Conservation (phyloP, 495 filamentous ascomycete genomes). For the Hypoxylon lienhwacheense region DNA sequence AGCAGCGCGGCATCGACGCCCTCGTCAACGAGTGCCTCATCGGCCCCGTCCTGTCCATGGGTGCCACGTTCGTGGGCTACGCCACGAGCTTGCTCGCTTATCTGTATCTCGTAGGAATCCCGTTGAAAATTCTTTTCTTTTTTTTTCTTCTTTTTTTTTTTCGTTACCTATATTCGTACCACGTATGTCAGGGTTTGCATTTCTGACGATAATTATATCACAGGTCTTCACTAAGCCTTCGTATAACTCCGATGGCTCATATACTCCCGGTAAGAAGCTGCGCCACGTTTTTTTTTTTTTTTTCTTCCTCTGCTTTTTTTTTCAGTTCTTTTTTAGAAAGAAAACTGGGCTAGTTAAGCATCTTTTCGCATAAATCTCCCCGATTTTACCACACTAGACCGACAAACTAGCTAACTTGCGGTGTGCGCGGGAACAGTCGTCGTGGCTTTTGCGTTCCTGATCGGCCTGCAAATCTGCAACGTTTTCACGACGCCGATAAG, state of each 20-base stretch:
- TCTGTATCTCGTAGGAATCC: slow-evolving; percentile 67
- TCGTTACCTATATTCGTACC: no score
- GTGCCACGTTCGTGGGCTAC: slow-evolving; percentile 79
- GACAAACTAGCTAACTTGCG: slow-evolving; percentile 10
- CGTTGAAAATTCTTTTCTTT: not conserved
- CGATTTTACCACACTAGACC: not conserved
- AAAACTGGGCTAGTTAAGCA: no score
- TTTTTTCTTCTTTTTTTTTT: no score
- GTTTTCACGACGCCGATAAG: slow-evolving; percentile 82
- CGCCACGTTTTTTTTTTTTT: not conserved
- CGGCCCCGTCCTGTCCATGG: slow-evolving; percentile 87
- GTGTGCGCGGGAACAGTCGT: slow-evolving; percentile 25
- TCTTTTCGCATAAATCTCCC: no score
- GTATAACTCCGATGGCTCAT: slow-evolving; percentile 70
- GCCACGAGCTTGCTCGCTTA: slow-evolving; percentile 79
- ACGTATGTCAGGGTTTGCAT: no score
- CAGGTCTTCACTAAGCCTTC: slow-evolving; percentile 63
- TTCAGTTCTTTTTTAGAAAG: not conserved
- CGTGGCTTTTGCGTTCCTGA: slow-evolving; percentile 61
- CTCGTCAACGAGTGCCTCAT: slow-evolving; percentile 89
- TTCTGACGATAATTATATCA: no score
- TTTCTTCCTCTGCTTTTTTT: not conserved
- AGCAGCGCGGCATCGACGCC: slow-evolving; percentile 85
- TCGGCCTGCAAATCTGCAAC: slow-evolving; percentile 70
- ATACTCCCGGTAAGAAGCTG: slow-evolving; percentile 43